Evolutionary conservation across 2,329 filamentous ascomycete species (phyloP), one percentile per base, ranked within the genome.

Genomic region (Aureobasidium sp.): DNA sequence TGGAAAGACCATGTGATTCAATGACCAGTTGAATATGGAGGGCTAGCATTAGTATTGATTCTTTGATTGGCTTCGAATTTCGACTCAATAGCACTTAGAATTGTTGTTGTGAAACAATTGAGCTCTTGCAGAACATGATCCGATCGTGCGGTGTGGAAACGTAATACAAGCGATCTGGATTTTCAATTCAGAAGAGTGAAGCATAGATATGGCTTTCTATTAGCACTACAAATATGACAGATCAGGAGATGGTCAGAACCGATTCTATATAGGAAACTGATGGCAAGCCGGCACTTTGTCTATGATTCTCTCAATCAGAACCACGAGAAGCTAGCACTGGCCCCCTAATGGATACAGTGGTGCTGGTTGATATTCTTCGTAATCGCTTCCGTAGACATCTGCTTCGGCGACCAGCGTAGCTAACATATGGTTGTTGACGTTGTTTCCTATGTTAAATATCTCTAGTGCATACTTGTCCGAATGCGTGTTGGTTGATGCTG

Each of bases 1-100:
- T 58, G 15, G 50, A 63, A 29, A 61, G 63, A 39, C 39, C 51
- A 17, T 57, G 57, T n/a, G 27, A 42, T 26, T 64, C 56, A 61
- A 34, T 62, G 34, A 42, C n/a, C 26, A 58, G 52, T n/a, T 48
- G 41, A 29, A 36, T 50, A 2, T 20, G 56, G 32, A 36, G 58
- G n/a, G 57, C 57, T 20, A 41, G 37, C 37, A n/a, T 41, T 41
- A 15, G 12, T 17, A 41, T 41, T 41, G 15, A 41, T 41, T 41
- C 15, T 41, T n/a, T 41, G 15, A 17, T 2, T 15, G 37, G 37
- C 37, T n/a, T 41, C 37, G 37, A 7, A 15, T 41, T 41, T 41
- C 17, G 10, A 41, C 39, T 41, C 17, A n/a, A n/a, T 41, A n/a
- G 5, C 15, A 41, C 39, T 41, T 41, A 41, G 39, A 41, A 17